Evolutionary conservation across 2,329 filamentous ascomycete genomes (phyloP).

Genomic region (Knufia petricola): DNA sequence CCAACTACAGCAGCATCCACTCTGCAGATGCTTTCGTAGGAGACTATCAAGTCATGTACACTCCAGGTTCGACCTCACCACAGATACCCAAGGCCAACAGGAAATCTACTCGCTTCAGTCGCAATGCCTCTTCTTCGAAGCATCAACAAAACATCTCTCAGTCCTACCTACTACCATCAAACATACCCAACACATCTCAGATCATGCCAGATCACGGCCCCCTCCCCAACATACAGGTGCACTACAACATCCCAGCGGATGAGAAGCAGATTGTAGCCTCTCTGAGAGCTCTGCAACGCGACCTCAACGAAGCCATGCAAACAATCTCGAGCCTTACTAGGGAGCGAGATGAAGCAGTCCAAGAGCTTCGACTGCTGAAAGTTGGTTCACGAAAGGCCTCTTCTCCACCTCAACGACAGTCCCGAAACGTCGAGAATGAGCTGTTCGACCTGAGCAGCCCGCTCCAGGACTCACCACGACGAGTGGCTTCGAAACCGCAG

Average conservation of each 20-base stretch:
- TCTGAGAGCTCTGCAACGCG: conserved; percentile 20
- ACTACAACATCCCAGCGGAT: conserved; percentile 21
- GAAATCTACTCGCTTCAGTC: conserved; percentile 21
- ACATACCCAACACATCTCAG: conserved; percentile 22
- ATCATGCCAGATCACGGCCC: conserved; percentile 21
- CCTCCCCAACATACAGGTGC: conserved; percentile 19
- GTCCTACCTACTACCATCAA: conserved; percentile 21
- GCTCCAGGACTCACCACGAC: conserved; percentile 14
- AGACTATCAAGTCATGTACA: conserved; percentile 24
- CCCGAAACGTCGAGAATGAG: conserved; percentile 17
- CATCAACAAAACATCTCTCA: conserved; percentile 18
- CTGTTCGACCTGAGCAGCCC: conserved; percentile 22
- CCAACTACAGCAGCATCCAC: conserved; percentile 23
- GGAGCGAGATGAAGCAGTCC: conserved; percentile 21
- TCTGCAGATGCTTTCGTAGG: conserved; percentile 22
- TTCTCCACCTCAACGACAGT: conserved; percentile 13
- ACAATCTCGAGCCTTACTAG: conserved; percentile 20
- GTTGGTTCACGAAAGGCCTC: conserved; percentile 14
- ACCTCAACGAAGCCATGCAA: conserved; percentile 21
- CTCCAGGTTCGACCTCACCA: conserved; percentile 22
- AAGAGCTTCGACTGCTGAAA: conserved; percentile 20
- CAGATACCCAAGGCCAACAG: conserved; percentile 15
- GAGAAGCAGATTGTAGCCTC: conserved; percentile 25
- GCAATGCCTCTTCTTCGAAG: conserved; percentile 14
- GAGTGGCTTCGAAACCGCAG: conserved; percentile 11